Base-by-base conservation (phyloP, 1,284 basidiomycete species). In the Caloboletus firmus region DNA sequence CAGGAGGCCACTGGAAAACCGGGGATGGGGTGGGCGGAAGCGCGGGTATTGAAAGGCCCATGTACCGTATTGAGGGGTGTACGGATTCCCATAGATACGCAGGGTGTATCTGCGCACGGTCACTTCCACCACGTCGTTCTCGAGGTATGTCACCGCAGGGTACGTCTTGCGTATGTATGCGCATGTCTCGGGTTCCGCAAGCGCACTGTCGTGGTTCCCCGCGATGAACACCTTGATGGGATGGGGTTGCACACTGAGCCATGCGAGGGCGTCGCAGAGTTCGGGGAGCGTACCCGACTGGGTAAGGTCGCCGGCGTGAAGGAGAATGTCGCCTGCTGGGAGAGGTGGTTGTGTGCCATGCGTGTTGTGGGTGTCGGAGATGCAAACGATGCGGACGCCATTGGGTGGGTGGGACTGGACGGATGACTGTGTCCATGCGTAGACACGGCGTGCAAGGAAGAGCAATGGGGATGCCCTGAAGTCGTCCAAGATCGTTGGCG, bases 391-490 rank as follows among this genome's bases (percentile, higher is more conserved):
- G n/a, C 68, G 72, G 41, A 76, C 46, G 42, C 46, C 45, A 45
- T 2, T 80, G 80, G 49, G 84, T 83, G 4, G 89, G 88, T 64
- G 84, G 89, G 62, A 78, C 74, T 17, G 87, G 3, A 84, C 85
- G 54, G 86, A 83, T 34, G 79, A 82, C 70, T 39, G 69, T 69
- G 57, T 60, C 70, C 42, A 70, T 71, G 51, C 31, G 48, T 72
- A 39, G 43, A 62, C 41, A 4, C 51, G 50, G 26, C 45, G 47
- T 0, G 54, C 53, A 8, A 64, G 39, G 35, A 56, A 54, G 36
- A 64, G 40, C 24, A 51, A 7, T 5, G 54, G 58, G 24, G 48
- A 52, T 1, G 43, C 12, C 34, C 20, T 52, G 34, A 55, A 54
- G 30, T 61, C 37, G 32, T 51, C 52, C 55, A 48, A 46, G 13